Evolutionary conservation across 352 stramenopile species (phyloP), one percentile per base, ranked within the genome.

Genomic region (Halophytophthora batemanensis): DNA sequence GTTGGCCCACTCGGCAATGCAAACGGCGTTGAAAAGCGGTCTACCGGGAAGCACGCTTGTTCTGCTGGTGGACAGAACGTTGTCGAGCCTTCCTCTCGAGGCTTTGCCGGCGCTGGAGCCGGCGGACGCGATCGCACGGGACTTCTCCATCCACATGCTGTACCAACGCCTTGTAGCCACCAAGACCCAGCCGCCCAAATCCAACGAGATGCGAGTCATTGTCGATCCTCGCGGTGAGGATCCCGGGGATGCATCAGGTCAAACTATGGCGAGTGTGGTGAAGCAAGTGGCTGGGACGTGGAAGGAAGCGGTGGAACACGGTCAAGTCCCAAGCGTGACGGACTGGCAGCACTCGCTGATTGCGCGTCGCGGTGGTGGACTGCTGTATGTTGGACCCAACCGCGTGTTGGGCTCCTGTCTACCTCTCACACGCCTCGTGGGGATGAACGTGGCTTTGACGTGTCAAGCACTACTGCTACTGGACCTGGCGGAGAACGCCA

Each of bases 401-500:
- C 76, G 82, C 6, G 67, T 77, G 8, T 45, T 94, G 3, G 81
- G 82, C 1, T 86, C 73, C 10, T 71, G 50, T 17, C 53, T 87
- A 1, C 61, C 54, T 2, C 56, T 71, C 11, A 51, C 37, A 3
- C 67, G 73, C 2, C 58, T 96, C 3, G 68, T 75, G n/a, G 78
- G 74, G 0, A 87, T 96, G 74, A 89, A 86, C 50, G 52, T 82
- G 4, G 52, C 61, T 4, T 45, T 57, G 17, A 75, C 69, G n/a
- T 95, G 82, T 40, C 77, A 93, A 49, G 74, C 77, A 5, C 59
- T 93, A 19, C 53, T 93, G 35, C 43, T 93, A 3, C 51, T 94
- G 0, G 84, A 95, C 53, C 80, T 82, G n/a, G 78, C 82, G 3
- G 84, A 96, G 53, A 96, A 90, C 48, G 48, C 71, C 11, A 62